A percentile compares a stretch with the other conserved stretches of the same genome.
phyloP scores from a whole-genome alignment of 805 yeast species.

The Yarrowia deformans region DNA sequence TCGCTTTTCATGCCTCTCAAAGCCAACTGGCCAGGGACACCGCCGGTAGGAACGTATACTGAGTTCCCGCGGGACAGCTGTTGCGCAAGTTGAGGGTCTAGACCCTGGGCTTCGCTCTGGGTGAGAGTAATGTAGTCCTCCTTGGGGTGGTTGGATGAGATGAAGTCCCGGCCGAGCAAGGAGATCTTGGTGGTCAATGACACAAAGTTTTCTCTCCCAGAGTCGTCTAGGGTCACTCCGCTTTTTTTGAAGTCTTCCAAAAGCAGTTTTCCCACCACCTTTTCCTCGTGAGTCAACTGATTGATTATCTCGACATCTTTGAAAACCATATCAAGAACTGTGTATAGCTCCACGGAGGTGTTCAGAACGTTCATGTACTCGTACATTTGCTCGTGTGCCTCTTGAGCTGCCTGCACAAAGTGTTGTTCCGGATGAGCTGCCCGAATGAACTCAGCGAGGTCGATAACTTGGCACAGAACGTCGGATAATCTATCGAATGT shows the following conservation, averaged over 20 bases:
- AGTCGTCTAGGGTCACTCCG: conserved; percentile 79
- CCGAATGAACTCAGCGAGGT: conserved; percentile 89
- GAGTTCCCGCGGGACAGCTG: conserved; percentile 43
- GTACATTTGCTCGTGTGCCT: conserved; percentile 85
- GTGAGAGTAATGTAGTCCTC: conserved; percentile 44
- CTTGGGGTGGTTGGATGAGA: conserved; percentile 55
- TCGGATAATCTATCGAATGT: conserved; percentile 87
- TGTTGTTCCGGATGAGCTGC: conserved; percentile 80
- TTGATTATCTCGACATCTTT: conserved; percentile 51
- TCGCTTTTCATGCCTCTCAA: conserved; percentile 65
- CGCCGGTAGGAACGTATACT: conserved; percentile 61
- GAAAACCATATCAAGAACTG: conserved; percentile 64
- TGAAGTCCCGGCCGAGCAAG: conserved; percentile 78
- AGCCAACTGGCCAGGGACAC: conserved; percentile 69
- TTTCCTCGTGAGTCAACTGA: conserved; percentile 72
- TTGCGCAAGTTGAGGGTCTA: conserved; percentile 48
- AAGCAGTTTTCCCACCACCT: conserved; percentile 79
- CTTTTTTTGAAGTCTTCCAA: conserved; percentile 87
- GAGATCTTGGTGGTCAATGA: conserved; percentile 81
- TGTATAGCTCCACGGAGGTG: conserved; percentile 77
- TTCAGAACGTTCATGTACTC: conserved; percentile 93
- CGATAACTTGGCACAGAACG: conserved; percentile 88
- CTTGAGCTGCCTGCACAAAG: conserved; percentile 82
- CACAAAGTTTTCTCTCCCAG: conserved; percentile 73
- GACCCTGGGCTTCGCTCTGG: conserved; percentile 47